A percentile compares a stretch with the other conserved stretches of the same genome.
Conservation (phyloP, 2,329 filamentous ascomycete genomes). For the Nemania diffusa region DNA sequence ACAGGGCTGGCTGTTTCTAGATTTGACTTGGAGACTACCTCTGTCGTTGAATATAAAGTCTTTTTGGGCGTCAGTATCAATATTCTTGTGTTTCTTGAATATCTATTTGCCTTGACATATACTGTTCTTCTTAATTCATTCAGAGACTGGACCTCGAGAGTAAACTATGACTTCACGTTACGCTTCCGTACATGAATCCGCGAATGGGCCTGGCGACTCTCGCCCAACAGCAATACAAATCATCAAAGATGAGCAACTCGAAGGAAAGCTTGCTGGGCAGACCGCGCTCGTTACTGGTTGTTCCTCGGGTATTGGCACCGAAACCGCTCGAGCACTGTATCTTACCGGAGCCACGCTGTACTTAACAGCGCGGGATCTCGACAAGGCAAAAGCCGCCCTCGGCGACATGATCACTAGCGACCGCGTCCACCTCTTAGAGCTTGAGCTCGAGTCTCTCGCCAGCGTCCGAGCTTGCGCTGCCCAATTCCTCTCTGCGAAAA, state of each 20-base stretch:
- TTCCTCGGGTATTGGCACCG: neutral
- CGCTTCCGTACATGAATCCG: neutral
- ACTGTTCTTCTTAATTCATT: neutral
- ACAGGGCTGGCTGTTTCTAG: neutral
- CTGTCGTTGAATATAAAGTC: neutral
- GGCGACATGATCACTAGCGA: neutral
- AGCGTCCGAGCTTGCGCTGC: conserved; percentile 31
- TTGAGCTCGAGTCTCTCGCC: neutral
- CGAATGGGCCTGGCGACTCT: neutral
- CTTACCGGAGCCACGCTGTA: neutral
- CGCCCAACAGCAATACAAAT: neutral
- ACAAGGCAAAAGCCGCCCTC: neutral
- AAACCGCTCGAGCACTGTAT: neutral
- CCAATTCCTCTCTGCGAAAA: conserved; percentile 30
- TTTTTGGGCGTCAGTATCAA: neutral
- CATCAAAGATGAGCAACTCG: neutral
- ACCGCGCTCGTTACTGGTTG: neutral
- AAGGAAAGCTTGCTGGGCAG: neutral
- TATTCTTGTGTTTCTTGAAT: neutral
- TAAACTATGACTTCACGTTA: neutral
- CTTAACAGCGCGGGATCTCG: neutral
- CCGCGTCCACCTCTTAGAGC: neutral
- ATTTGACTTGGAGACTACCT: neutral
- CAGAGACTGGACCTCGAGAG: neutral
- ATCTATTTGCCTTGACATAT: neutral